Percentiles rank a stretch among this genome's conserved stretches.
Evolutionary conservation across 306 rosid genomes (phyloP).

Genomic region (Albizia julibrissin): DNA sequence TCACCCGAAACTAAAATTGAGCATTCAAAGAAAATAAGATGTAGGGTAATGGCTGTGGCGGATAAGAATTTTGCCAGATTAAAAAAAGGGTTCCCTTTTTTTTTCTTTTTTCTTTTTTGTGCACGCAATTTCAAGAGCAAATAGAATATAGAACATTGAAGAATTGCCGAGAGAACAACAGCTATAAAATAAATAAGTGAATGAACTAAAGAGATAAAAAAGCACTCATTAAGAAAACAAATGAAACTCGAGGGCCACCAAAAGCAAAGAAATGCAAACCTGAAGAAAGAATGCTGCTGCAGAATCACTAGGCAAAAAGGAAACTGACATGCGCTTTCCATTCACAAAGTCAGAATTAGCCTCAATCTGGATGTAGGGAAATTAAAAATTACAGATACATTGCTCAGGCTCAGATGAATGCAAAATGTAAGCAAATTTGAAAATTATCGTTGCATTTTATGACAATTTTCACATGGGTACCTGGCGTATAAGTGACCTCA

Average conservation of each 20-base stretch:
- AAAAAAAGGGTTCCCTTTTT: not conserved
- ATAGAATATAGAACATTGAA: not conserved
- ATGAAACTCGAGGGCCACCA: conserved; percentile 21
- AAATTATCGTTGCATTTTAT: conserved; percentile 7
- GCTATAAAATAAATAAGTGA: conserved; percentile 1
- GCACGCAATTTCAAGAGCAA: not conserved
- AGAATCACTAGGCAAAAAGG: conserved; percentile 72
- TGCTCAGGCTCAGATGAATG: conserved; percentile 15
- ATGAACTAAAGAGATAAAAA: conserved; percentile 19
- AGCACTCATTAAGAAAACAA: conserved; percentile 11
- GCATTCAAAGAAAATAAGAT: conserved; percentile 2
- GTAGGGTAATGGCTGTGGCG: conserved; percentile 2
- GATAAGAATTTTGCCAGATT: conserved; percentile 4
- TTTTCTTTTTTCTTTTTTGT: too few relatives aligned
- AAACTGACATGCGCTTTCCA: conserved; percentile 64
- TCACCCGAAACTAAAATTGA: conserved; percentile 1
- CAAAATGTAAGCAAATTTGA: conserved; percentile 16
- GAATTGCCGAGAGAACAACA: not conserved
- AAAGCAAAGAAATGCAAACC: conserved; percentile 48
- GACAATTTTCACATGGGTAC: conserved; percentile 41
- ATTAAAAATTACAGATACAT: conserved; percentile 35
- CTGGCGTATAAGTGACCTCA: conserved; percentile 75
- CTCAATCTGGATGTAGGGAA: conserved; percentile 60
- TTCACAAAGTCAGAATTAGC: conserved; percentile 69
- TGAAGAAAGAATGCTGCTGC: conserved; percentile 69